phyloP scores from a whole-genome alignment of 225 moss, liverwort and hornwort genomes.

The Sphagnum contortum region DNA sequence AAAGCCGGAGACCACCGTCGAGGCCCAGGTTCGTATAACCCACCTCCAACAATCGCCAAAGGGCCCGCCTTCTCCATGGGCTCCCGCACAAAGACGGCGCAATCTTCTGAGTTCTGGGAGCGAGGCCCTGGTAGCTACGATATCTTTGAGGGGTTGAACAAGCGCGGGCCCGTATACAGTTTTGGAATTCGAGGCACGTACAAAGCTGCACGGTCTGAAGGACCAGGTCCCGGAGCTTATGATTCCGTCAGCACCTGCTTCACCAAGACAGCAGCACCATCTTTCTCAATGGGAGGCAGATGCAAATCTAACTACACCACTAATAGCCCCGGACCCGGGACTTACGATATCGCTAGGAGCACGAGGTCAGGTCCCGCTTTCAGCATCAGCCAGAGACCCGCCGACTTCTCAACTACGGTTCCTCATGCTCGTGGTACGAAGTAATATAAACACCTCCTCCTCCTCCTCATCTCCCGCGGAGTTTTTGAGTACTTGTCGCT shows the following conservation, averaged over 20 bases:
- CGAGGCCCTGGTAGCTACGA: slow-evolving; percentile 11
- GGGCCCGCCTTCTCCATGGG: slow-evolving; percentile 18
- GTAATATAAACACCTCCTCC: no score
- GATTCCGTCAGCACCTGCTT: slow-evolving; percentile 12
- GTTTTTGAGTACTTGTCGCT: no score
- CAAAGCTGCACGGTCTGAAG: slow-evolving; percentile 11
- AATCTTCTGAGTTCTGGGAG: slow-evolving; percentile 10
- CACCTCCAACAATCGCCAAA: slow-evolving; percentile 2
- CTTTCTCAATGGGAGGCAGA: slow-evolving; percentile 29
- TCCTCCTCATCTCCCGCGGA: no score
- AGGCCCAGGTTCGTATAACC: slow-evolving; percentile 10
- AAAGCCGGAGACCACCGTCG: slow-evolving; percentile 3
- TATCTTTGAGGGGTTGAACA: slow-evolving; percentile 2
- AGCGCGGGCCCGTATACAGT: slow-evolving; percentile 27
- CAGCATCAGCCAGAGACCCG: background rate
- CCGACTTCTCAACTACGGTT: background rate
- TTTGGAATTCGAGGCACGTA: slow-evolving; percentile 16
- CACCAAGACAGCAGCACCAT: slow-evolving; percentile 16
- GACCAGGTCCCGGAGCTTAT: slow-evolving; percentile 35
- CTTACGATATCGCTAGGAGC: slow-evolving; percentile 17
- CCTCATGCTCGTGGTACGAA: no score
- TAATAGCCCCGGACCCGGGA: slow-evolving; percentile 27
- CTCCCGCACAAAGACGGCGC: slow-evolving; percentile 6
- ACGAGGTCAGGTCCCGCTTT: background rate
- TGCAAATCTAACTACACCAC: background rate